Evolutionary conservation across 768 basidiomycete species (phyloP).

Genomic region (Serendipita sp.): DNA sequence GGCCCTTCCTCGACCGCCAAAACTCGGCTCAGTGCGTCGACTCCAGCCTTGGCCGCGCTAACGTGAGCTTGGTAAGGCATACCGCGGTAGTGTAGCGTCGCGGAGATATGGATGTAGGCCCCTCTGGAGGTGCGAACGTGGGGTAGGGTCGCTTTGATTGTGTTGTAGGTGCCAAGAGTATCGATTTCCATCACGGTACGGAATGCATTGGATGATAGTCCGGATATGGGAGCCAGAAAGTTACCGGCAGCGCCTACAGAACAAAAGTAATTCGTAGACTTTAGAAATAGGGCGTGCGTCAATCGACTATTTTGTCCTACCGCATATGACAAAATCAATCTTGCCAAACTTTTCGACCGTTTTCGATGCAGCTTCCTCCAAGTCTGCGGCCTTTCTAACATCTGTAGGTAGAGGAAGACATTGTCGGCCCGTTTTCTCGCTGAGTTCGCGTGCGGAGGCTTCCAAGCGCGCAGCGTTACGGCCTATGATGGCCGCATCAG

Average conservation of each 20-base stretch:
- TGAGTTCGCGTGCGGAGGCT: constrained; percentile 54
- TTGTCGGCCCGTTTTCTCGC: constrained; percentile 45
- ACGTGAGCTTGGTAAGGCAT: constrained; percentile 85
- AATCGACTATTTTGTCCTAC: constrained; percentile 26
- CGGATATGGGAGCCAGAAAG: constrained; percentile 76
- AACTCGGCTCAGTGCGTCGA: constrained; percentile 77
- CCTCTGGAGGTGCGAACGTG: constrained; percentile 59
- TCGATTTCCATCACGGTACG: constrained; percentile 89
- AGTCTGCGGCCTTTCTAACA: constrained; percentile 58
- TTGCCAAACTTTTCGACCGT: constrained; percentile 63
- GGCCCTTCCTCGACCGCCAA: constrained; percentile 92
- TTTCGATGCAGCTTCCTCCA: constrained; percentile 60
- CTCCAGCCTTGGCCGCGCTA: constrained; percentile 85
- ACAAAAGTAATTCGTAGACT: background rate
- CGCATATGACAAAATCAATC: constrained; percentile 92
- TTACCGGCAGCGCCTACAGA: constrained; percentile 81
- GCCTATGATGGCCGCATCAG: background rate
- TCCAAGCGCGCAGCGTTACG: constrained; percentile 54
- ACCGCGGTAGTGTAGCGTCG: constrained; percentile 78
- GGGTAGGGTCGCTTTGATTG: constrained; percentile 77
- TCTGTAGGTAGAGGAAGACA: constrained; percentile 70
- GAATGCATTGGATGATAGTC: constrained; percentile 80
- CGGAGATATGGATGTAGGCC: constrained; percentile 77
- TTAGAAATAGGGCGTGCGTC: too few relatives aligned
- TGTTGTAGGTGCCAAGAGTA: constrained; percentile 84